These are phyloP conservation scores for Phialophora verrucosa DNA, from an alignment of 2,329 filamentous ascomycete species.

Conservation along the genomic window DNA sequence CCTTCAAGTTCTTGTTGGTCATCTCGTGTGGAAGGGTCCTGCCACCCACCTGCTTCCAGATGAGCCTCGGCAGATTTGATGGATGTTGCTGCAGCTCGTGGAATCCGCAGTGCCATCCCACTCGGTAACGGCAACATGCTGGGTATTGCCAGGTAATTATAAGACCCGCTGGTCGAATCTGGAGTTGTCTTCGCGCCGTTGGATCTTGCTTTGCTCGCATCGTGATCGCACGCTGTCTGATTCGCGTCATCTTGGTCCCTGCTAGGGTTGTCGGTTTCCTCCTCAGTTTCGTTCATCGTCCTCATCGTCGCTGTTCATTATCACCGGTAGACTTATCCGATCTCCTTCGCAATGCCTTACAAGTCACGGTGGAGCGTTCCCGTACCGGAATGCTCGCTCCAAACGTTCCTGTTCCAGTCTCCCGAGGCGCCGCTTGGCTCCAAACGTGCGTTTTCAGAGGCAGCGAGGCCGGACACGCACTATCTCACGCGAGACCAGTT, in stretches of 20 bases:
- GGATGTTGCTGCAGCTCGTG: not conserved
- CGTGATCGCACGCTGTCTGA: not conserved
- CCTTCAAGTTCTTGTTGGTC: not conserved
- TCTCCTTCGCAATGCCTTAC: conserved; percentile 50
- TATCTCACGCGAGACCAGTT: conserved; percentile 65
- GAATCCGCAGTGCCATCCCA: not conserved
- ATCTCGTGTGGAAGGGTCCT: not conserved
- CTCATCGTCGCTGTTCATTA: not conserved
- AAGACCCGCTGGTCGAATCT: not conserved
- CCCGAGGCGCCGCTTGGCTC: conserved; percentile 48
- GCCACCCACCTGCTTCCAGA: too few species aligned
- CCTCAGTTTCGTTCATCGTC: not conserved
- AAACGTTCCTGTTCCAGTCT: conserved; percentile 54
- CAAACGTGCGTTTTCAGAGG: conserved; percentile 60
- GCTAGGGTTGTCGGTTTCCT: not conserved
- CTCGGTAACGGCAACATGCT: not conserved
- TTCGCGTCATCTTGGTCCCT: not conserved
- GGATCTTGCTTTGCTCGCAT: not conserved
- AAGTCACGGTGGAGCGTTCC: conserved; percentile 51
- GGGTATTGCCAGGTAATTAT: not conserved
- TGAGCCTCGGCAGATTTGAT: not conserved
- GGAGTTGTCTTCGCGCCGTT: not conserved
- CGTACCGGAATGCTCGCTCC: conserved; percentile 51
- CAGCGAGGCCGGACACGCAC: conserved; percentile 66
- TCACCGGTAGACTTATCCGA: not conserved